Evolutionary conservation across 176 grass and related monocot species (phyloP), one percentile per base, ranked within the genome.

Genomic region (Aegilops tauschii): DNA sequence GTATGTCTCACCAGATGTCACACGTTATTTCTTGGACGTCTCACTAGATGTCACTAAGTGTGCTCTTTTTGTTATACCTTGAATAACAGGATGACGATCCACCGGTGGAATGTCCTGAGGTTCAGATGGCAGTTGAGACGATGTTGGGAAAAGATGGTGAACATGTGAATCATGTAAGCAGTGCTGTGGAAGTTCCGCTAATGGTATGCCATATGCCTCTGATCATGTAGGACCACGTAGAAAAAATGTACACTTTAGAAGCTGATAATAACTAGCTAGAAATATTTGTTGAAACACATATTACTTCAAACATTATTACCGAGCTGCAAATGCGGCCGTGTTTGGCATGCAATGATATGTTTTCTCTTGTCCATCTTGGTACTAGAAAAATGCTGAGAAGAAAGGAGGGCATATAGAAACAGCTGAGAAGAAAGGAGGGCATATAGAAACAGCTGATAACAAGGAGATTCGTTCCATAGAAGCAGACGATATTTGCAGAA

Each of bases 121-220:
- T 77, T 65, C 76, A 83, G 30, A 61, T 56, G 79, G 21, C 74
- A 83, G 32, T 76, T 65, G 83, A 9, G 45, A 64, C 80, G 74
- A 82, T 9, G 12, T 80, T 84, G 54, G 80, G 28, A 74, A 88
- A 94, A 54, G 86, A 92, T 74, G 58, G 52, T 56, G 82, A 90
- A 59, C 81, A 75, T 10, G 45, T 29, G 56, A 84, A 83, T 65
- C 77, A 66, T 40, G 42, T 37, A 40, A 84, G 45, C 34, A 84
- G 90, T 88, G 59, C 81, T 17, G 79, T 73, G 81, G 31, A 83
- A 85, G 84, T 64, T 83, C 32, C 70, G 79, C 85, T 35, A 77
- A 64, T 45, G 82, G 87, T 92, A 92, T 75, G 50, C 32, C 49
- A 50, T 75, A 76, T 76, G 40, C 25, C 20, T 86, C 58, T 73